Evolutionary conservation across 176 grass and related monocot species (phyloP), one percentile per base, ranked within the genome.

Genomic region (Poa pratensis): DNA sequence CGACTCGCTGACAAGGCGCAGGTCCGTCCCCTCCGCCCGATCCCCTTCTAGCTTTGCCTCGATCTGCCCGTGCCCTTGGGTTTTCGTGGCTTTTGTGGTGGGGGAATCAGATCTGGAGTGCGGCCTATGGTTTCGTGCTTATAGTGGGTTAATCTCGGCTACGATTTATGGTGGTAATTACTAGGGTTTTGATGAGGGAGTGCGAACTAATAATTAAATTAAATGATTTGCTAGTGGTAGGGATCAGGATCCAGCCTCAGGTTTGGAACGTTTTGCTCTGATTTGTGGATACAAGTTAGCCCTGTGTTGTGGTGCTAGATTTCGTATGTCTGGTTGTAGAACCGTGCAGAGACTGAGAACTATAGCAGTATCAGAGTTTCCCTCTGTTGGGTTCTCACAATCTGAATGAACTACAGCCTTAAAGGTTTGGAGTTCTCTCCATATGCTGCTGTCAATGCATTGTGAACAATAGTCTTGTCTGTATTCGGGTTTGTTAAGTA

Each of bases 1-100:
- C 87, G 78, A 27, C 96, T 98, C 14, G 93, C 95, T 7, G 95
- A 98, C 76, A 98, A 98, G 86, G 95, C 95, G 75, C 92, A 97
- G 95, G 95, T 97, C 67, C 48, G 64, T 30, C 18, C 53, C 59
- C 24, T 3, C 22, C 34, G 43, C 22, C 62, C 58, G 34, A 82
- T 34, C n/a, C 78, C 66, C 67, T 58, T 65, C 53, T 46, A 5
- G 43, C 30, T 51, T 15, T 32, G 72, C 27, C 54, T 50, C 60
- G 69, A 81, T 76, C 70, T 68, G 78, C 34, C 23, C 64, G 23
- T 54, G 2, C 64, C 20, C 49, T 28, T 45, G 58, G 23, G 59
- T 13, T 87, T 82, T 45, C 28, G 69, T 46, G 18, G 3, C 23
- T 87, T 82, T 45, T 40, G 69, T 46, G 23, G 5, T 32, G 15